Base-by-base conservation (phyloP, 2,329 filamentous ascomycete genomes). In the Aspergillus udagawae region DNA sequence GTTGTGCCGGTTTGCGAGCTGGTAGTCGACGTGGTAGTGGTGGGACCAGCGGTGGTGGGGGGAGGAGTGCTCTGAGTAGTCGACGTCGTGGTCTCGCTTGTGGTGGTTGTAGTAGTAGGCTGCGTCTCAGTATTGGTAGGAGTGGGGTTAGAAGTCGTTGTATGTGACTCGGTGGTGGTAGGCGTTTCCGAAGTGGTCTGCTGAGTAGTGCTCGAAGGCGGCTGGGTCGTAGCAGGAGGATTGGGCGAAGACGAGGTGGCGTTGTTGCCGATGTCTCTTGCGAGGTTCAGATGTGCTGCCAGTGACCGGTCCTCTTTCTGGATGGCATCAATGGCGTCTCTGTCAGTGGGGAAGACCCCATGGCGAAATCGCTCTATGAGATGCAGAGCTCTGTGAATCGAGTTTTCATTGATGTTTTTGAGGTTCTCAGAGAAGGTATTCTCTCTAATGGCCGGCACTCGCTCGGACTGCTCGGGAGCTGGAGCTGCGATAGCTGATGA, bases 321-420 rank as follows among this genome's bases (percentile, higher is more conserved):
- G 28, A 89, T 79, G 35, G 82, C 83, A 70, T 88, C 83, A 54
- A 89, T 79, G 27, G 86, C 86, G 10, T 81, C 78, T 63, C 80
- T 80, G 66, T 89, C 87, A 61, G 85, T 83, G 61, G 83, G 80
- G 70, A 86, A 89, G 55, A 90, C 81, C 57, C 87, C 88, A 67
- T 89, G 83, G 69, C 85, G 82, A 74, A 86, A 90, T 67, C 84
- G 83, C 50, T 81, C 80, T 54, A 86, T 78, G 65, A 86, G 81
- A 70, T 89, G 86, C 32, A 92, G 79, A 53, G 89, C 83, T 49
- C 82, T 81, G 70, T 90, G 86, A 54, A 92, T 77, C 45, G 83
- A 80, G 51, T 83, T 79, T 54, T 81, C 80, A 23, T 86, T 83
- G 55, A 87, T 75, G 25, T 79, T 78, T 59, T 81, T 77, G 54